Evolutionary conservation across 169 alveolate species (phyloP), one percentile per base, ranked within the genome.

Genomic region (Plasmodium relictum): DNA sequence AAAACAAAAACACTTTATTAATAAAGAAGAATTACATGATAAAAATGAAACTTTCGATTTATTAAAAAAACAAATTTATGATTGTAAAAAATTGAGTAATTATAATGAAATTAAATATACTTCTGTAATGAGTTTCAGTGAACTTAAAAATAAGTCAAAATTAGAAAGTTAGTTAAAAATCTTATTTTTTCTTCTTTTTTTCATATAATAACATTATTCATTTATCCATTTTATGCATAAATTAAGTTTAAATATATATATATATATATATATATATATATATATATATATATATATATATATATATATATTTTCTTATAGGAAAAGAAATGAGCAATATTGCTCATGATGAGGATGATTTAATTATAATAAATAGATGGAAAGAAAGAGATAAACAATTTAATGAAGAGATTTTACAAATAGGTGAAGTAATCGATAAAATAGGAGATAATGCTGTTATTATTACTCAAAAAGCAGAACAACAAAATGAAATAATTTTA

Each of bases 401-500:
- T 88, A 94, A 94, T 68, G 78, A 88, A 37, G 95, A 94, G 54
- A 78, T 94, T 50, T 73, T 88, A 89, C 94, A 92, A 83, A 94
- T 94, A 44, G 96, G 96, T 44, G 96, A 94, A 59, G 94, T 94
- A 10, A 93, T 94, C 8, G 96, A 94, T 59, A 88, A 93, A 69
- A 94, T 94, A 54, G 96, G 96, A 76, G 89, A 37, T 37, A 76
- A 76, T 37, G 76, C 76, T 31, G 89, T 44, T 76, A 39, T 62
- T 31, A 39, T 76, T 62, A 66, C 89, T 1, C 56, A 76, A 58
- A 76, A 76, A 39, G 89, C 89, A 12, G 76, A 76, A 8, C 78
- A 76, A 52, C 89, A 76, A 37, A 76, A 76, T 22, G 89, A 76
- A 22, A 76, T 76, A 63, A 76, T 76, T 37, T 10, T 83, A 88